Conservation (phyloP, 129 eudicot species). For the Oenanthe sinensis region DNA sequence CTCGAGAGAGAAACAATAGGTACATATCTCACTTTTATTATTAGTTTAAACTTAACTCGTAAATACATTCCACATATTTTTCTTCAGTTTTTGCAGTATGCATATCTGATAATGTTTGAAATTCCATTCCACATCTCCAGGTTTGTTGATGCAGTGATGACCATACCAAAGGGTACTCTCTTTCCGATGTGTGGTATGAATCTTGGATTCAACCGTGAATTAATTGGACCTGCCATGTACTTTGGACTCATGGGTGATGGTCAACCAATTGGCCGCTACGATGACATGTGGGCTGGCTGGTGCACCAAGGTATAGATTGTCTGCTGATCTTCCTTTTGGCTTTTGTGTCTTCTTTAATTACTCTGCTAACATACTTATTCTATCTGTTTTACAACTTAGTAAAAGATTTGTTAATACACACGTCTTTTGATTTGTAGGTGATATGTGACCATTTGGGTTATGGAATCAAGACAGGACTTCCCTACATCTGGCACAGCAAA, state of each 20-base stretch:
- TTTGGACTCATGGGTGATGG: slow-evolving; percentile 1
- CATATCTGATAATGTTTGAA: background rate
- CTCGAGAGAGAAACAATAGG: slow-evolving; percentile 53
- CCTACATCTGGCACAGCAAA: background rate
- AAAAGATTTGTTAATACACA: too few relatives aligned
- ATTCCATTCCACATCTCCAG: background rate
- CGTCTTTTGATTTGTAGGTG: slow-evolving; percentile 19
- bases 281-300: slow-evolving; percentile 1
- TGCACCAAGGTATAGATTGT: background rate
- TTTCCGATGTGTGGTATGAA: background rate
- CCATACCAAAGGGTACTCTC: background rate
- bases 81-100: background rate
- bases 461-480: slow-evolving; percentile 50
- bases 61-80: background rate
- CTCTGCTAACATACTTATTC: background rate
- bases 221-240: background rate
- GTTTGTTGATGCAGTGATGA: slow-evolving; percentile 1
- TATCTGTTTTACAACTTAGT: background rate
- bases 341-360: background rate
- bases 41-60: background rate
- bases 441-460: slow-evolving; percentile 47
- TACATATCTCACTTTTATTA: slow-evolving; percentile 27
- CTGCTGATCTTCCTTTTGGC: background rate
- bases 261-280: background rate
- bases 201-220: background rate